Evolutionary conservation across 1,284 basidiomycete genomes (phyloP), one percentile per base, ranked within the genome.

Genomic region (Pisolithus thermaeus): DNA sequence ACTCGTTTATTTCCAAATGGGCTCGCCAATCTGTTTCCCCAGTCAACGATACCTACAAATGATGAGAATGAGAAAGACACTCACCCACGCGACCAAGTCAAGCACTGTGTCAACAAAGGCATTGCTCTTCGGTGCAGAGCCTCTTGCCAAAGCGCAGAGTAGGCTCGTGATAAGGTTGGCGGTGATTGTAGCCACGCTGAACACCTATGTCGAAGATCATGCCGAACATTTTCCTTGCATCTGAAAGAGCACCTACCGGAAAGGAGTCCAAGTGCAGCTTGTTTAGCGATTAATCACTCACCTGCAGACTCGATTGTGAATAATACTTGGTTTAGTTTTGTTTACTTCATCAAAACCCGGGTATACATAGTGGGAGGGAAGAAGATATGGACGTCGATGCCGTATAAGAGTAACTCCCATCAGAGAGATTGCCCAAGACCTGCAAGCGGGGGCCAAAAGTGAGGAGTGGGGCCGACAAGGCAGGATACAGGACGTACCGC

Each of bases 361-460:
- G 83, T 85, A 54, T 78, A 79, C 70, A 98, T 97, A 0, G 91
- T 94, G 0, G 80, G 81, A 0, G 94, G 93, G 71, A 93, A 89
- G 71, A 86, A 94, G 49, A 93, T 81, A 60, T 96, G 93, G 1
- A 95, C 82, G 42, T 76, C 73, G 63, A 95, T 90, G 49, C 77
- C 79, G 64, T 93, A 92, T 1, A 97, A 73, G 53, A 84, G 70
- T 49, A 95, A 73, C 64, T 98, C 95, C 43, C 83, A 87, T 14
- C 90, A 84, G 18, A 98, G 75, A 0, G 85, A 78, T 59, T 98
- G 95, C 9, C 92, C 91, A 1, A 97, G 80, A 32, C 89, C 92
- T 92, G 60, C 11, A 22, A 14, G 48, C 12, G 23, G 6, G 7
- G 14, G n/a, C 23, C 40, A 20, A 41, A 25, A 30, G 28, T 18